Conservation (phyloP, 345 rosid species). For the Physaria fendleri region DNA sequence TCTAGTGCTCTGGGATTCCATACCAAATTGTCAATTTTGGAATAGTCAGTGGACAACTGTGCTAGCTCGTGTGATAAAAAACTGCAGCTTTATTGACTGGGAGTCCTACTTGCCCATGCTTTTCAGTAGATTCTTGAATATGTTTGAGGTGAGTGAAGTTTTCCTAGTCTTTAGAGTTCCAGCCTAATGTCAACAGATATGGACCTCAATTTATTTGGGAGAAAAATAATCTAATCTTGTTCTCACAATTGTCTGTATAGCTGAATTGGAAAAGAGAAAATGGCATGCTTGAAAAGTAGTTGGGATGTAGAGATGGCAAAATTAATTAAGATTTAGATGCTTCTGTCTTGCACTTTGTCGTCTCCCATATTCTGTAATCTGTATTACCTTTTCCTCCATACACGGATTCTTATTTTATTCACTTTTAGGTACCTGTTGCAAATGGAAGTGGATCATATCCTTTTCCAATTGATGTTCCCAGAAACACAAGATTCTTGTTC, state of each 20-base stretch:
- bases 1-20: slow-evolving; percentile 76
- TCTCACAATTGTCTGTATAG: slow-evolving; percentile 7
- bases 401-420: slow-evolving; percentile 16
- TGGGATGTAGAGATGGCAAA: slow-evolving; percentile 2
- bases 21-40: slow-evolving; percentile 98
- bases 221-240: background rate
- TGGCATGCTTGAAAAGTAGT: background rate
- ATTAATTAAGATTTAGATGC: background rate
- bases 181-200: background rate
- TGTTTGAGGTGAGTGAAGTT: slow-evolving; percentile 84
- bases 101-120: slow-evolving; percentile 69
- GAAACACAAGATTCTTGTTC: slow-evolving; percentile 89
- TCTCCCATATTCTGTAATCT: slow-evolving; percentile 11
- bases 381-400: slow-evolving; percentile 2
- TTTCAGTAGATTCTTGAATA: slow-evolving; percentile 74
- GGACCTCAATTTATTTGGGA: background rate
- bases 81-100: slow-evolving; percentile 68
- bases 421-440: slow-evolving; percentile 89
- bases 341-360: background rate
- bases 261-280: background rate
- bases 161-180: slow-evolving; percentile 20
- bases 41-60: slow-evolving; percentile 94
- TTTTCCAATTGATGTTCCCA: slow-evolving; percentile 87
- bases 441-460: slow-evolving; percentile 95
- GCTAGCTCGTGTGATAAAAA: slow-evolving; percentile 79